Evolutionary conservation across 1,284 basidiomycete genomes (phyloP), one percentile per base, ranked within the genome.

Genomic region (Leccinum griseonigrum): DNA sequence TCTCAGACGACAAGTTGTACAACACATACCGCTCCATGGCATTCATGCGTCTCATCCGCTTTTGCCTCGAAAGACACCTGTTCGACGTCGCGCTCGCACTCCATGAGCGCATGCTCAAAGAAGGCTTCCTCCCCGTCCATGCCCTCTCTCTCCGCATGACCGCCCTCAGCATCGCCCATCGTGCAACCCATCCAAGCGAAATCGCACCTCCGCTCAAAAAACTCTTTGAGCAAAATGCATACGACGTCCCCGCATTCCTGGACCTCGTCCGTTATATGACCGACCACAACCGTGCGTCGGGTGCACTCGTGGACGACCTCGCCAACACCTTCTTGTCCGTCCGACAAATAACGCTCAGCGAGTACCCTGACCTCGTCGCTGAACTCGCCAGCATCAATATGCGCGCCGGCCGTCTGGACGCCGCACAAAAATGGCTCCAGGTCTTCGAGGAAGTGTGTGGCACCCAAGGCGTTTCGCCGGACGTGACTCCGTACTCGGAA

Each of bases 121-220:
- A 79, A 28, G 77, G 78, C 8, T 73, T 79, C 57, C 54, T 78
- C 2, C 75, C 78, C 1, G 71, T 78, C 13, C 62, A 72, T 8
- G 61, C 73, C 10, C 75, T 81, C 10, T 75, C 78, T 58, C 76
- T 80, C 6, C 77, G 76, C 58, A 78, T 85, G 69, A 58, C 74
- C 3, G 75, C 78, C 5, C 68, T 80, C 52, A 66, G 69, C 4
- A 43, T 69, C 63, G 63, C 70, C 13, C 29, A 62, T 54, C 38
- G 57, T 38, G 32, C 58, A 34, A 65, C 60, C 31, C 60, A 56
- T 8, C 58, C 70, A 32, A 59, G 66, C 7, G 71, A 68, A 1
- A 64, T 78, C 13, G 59, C 75, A 7, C 63, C 59, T 0, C 43
- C 62, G 3, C 54, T 80, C 14, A 62, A 66, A 31, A 56, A 66